phyloP scores from a whole-genome alignment of 129 eudicot species.

The Glebionis coronaria region DNA sequence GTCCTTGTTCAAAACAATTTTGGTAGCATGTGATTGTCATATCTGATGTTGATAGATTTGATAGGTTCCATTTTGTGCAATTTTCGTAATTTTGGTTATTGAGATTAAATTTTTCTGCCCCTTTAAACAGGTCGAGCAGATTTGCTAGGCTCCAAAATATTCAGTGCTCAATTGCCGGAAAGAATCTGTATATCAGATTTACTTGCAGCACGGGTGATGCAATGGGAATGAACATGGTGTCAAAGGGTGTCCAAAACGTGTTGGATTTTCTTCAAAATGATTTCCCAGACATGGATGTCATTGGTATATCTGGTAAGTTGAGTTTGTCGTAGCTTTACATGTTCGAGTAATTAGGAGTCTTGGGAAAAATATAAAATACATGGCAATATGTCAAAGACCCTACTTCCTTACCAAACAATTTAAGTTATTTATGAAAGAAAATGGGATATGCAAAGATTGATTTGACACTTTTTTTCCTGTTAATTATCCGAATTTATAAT shows the following conservation, averaged over 20 bases:
- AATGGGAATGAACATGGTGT: conserved; percentile 90
- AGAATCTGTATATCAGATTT: conserved; percentile 64
- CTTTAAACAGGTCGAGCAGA: conserved; percentile 67
- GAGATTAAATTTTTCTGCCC: not conserved
- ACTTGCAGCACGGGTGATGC: conserved; percentile 85
- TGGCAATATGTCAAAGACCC: no score
- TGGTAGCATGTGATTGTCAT: conserved; percentile 17
- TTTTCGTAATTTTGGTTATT: not conserved
- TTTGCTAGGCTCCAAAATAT: conserved; percentile 63
- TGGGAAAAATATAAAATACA: no score
- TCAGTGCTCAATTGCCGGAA: conserved; percentile 66
- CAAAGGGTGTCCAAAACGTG: conserved; percentile 81
- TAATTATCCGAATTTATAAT: no score
- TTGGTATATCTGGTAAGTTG: conserved; percentile 70
- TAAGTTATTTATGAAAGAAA: no score
- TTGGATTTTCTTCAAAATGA: conserved; percentile 64
- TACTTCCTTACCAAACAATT: no score
- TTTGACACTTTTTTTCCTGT: no score
- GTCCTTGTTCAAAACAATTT: not conserved
- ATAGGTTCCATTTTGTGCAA: not conserved
- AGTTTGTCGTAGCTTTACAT: not conserved
- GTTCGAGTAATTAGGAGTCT: not conserved
- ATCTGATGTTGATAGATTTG: conserved; percentile 21
- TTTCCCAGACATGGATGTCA: conserved; percentile 77
- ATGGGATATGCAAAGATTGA: no score